phyloP scores from a whole-genome alignment of 371 early-diverging fungal genomes.

The Mucor sp. region DNA sequence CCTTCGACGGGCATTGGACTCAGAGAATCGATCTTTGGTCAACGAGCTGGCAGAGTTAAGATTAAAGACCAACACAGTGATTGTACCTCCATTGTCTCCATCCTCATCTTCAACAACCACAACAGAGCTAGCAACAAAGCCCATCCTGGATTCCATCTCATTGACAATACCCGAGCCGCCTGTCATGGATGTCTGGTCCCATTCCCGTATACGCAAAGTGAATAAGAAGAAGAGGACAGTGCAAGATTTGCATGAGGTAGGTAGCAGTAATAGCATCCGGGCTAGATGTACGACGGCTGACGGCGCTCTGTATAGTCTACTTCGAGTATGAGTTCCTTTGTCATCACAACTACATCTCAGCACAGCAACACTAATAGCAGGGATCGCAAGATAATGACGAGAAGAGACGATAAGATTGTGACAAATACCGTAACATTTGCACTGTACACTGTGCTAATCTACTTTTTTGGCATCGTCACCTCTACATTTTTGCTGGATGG shows the following conservation, averaged over 20 bases:
- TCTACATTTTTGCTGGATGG: slow-evolving; percentile 55
- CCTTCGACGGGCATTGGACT: slow-evolving; percentile 34
- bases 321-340: not conserved
- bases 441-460: slow-evolving; percentile 53
- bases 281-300: not conserved
- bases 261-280: not conserved
- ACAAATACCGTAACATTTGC: slow-evolving; percentile 59
- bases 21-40: slow-evolving; percentile 35
- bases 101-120: not conserved
- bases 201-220: slow-evolving; percentile 35
- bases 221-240: slow-evolving; percentile 34
- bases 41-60: slow-evolving; percentile 37
- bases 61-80: slow-evolving; percentile 11
- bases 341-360: not conserved
- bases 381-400: slow-evolving; percentile 12
- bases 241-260: slow-evolving; percentile 44
- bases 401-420: slow-evolving; percentile 42
- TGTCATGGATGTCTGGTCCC: slow-evolving; percentile 35
- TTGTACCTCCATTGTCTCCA: not conserved
- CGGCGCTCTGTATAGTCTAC: not conserved
- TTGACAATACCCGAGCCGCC: slow-evolving; percentile 17
- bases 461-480: slow-evolving; percentile 60
- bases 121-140: not conserved
- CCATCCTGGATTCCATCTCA: slow-evolving; percentile 20
- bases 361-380: not conserved